Base-by-base conservation (phyloP, 495 filamentous ascomycete species). In the Aspergillus cavernicola region DNA sequence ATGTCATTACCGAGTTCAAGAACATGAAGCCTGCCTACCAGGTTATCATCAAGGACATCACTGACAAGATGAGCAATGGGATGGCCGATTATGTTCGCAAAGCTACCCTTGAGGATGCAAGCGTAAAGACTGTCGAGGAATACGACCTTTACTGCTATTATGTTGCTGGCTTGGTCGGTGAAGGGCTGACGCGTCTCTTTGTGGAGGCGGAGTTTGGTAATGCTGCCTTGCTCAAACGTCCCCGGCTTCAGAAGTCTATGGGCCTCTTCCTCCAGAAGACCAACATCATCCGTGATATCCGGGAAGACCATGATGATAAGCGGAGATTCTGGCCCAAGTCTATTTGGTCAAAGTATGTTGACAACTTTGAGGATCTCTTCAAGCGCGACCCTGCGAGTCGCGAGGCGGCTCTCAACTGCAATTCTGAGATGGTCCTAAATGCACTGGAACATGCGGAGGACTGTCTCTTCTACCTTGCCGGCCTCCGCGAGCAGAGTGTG, bases 111-210 rank as follows among this genome's bases (percentile, higher is more conserved):
- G 88, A 92, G 59, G 69, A 73, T 50, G 81, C 89, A 45, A 89
- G 88, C 35, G 89, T 97, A 38, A 78, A 89, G 63, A 95, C 90
- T 1, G 72, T 92, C 53, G 75, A 84, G 51, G 90, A 97, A 52
- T 98, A 96, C 67, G 92, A 97, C 65, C 71, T 89, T 26, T 98
- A 98, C 75, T 98, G 93, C 73, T 88, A 95, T 63, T 97, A 97
- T 61, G 93, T 98, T 20, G 93, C 93, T n/a, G 93, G 93, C 19
- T 71, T 98, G 29, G 93, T 98, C 22, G 93, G 93, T 42, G 92
- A 97, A 68, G 93, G 93, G 31, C 70, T 92, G 47, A 98, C 93
- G 10, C 85, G 86, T 13, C 78, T 97, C 20, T 97, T 98, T 59
- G 90, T 97, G 31, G 87, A 90, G 71, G 86, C 86, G 45, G 80